Percentiles rank a stretch among this genome's conserved stretches.
Conservation (phyloP, 495 filamentous ascomycete genomes). For the Aspergillus funiculosus region DNA sequence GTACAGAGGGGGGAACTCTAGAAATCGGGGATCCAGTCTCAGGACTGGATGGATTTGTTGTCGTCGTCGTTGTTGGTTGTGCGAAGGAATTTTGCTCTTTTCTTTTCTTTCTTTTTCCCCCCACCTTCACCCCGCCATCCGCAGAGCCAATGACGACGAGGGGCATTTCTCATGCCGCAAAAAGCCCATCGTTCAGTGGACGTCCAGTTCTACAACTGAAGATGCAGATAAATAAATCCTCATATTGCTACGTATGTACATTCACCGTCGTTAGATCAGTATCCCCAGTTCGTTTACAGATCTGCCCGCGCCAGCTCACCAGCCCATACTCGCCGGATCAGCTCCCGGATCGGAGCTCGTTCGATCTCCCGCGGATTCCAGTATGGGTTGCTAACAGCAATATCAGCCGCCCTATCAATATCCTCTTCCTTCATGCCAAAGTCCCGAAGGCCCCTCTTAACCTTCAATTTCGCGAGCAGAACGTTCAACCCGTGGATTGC, state of each 20-base stretch:
- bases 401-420: conserved; percentile 60
- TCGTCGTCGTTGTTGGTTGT: background rate
- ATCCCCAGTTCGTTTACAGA: conserved; percentile 33
- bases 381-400: conserved; percentile 59
- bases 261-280: background rate
- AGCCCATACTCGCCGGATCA: conserved; percentile 61
- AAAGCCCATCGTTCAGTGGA: background rate
- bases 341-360: conserved; percentile 52
- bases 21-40: background rate
- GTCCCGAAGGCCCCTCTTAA: conserved; percentile 52
- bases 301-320: conserved; percentile 59
- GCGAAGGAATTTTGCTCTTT: background rate
- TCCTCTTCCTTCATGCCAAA: conserved; percentile 63
- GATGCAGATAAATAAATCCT: background rate
- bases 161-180: background rate
- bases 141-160: conserved; percentile 26
- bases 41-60: conserved; percentile 9
- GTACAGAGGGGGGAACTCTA: background rate
- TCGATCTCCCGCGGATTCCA: conserved; percentile 58
- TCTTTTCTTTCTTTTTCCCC: no score
- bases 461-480: conserved; percentile 50
- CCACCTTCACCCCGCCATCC: conserved; percentile 36
- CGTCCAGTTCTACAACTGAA: background rate
- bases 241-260: conserved; percentile 10
- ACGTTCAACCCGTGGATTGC: conserved; percentile 58